Evolutionary conservation across 805 yeast species (phyloP), one percentile per base, ranked within the genome.

Genomic region (Helenozyma rhizophorensis): DNA sequence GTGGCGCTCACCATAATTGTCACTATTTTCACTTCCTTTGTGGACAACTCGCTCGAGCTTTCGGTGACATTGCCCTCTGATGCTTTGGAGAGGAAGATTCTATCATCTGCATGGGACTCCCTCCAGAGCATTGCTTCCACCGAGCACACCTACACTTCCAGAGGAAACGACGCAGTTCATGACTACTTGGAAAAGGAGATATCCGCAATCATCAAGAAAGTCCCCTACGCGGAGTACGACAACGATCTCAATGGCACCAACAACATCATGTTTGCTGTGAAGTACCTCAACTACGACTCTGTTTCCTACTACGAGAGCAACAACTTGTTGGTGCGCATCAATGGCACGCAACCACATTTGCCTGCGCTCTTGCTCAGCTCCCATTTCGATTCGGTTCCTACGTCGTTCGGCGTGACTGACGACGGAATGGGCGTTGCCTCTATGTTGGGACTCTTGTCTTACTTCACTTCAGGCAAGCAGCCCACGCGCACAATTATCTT

Each of bases 381-480:
- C 4, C 97, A 89, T 60, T 89, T 65, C 49, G 97, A 88, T 60
- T 77, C 90, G 6, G 96, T 88, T 6, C 94, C 96, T 14, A 76
- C 94, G 2, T 78, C 87, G 4, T 77, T 65, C 47, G 97, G 97
- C 19, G 78, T 93, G 2, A 89, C 96, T 2, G 97, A 89, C 54
- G 96, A 87, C 51, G 96, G 96, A 1, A 78, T 80, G 64, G 96
- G 96, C 7, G 69, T 86, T 39, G 95, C 88, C 1, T 72, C 93
- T 8, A 63, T 88, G 69, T 60, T 88, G 29, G 94, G 88, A 2
- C 62, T 84, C 3, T 59, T 88, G 37, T 69, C 76, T 25, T 59
- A 75, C 46, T 74, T 64, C 44, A 35, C 58, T 13, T 18, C 35
- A 4, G 54, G 66, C 0, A 43, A 58, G 1, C 80, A 72, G 42